Percentiles rank a stretch among this genome's conserved stretches.
phyloP scores from a whole-genome alignment of 768 basidiomycete species.

The Tricholoma furcatifolium region DNA sequence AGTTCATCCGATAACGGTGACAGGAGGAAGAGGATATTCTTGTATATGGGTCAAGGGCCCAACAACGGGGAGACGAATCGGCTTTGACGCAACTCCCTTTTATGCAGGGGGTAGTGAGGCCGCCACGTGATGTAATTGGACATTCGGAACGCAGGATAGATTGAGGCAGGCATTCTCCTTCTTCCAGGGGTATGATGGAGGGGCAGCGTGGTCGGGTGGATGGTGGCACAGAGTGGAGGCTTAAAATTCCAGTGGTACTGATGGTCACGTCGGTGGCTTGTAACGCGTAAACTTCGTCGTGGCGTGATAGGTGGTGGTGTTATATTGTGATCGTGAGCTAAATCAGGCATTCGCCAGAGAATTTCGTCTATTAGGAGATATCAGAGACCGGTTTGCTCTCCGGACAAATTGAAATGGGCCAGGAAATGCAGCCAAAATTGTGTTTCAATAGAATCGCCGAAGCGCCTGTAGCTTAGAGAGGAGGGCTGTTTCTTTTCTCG shows the following conservation, averaged over 20 bases:
- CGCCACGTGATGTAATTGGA: conserved; percentile 16
- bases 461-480: not conserved
- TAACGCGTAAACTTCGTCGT: conserved; percentile 2
- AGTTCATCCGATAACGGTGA: conserved; percentile 3
- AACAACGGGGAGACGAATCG: conserved; percentile 8
- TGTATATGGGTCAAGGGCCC: not conserved
- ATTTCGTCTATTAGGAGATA: conserved; percentile 2
- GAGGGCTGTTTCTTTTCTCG: not conserved
- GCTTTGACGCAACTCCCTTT: conserved; percentile 7
- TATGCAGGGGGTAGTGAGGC: conserved; percentile 16
- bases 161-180: conserved; percentile 4
- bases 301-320: conserved; percentile 14
- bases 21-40: not conserved
- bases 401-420: not conserved
- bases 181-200: conserved; percentile 15
- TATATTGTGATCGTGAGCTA: conserved; percentile 13
- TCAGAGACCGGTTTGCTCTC: not conserved
- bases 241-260: conserved; percentile 2
- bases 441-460: not conserved
- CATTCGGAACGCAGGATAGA: conserved; percentile 4
- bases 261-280: conserved; percentile 9
- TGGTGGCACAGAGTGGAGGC: conserved; percentile 7
- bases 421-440: not conserved
- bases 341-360: conserved; percentile 9
- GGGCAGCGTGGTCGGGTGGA: conserved; percentile 9